phyloP scores from a whole-genome alignment of 2,329 filamentous ascomycete species.

The Sporothrix humicola region DNA sequence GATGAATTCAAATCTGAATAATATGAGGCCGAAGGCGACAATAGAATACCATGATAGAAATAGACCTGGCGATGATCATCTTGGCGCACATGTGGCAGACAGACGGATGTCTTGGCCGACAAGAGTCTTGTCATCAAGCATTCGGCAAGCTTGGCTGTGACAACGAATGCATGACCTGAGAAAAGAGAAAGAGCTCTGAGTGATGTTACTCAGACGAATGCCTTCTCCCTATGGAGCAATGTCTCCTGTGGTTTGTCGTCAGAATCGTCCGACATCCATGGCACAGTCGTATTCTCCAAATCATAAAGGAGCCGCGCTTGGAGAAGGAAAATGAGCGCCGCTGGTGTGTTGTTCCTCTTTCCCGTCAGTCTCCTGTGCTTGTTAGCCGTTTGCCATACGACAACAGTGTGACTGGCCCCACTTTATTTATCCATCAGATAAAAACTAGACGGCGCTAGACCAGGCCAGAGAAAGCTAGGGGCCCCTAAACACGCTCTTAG shows the following conservation, averaged over 20 bases:
- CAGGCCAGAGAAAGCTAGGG: too few species aligned
- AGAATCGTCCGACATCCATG: background rate
- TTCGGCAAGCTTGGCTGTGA: background rate
- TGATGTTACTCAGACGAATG: too few species aligned
- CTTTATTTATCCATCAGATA: slow-evolving; percentile 16
- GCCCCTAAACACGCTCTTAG: background rate
- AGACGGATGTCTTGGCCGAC: background rate
- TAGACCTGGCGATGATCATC: slow-evolving; percentile 13
- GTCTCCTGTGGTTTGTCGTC: background rate
- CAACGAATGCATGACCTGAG: background rate
- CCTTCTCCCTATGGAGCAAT: too few species aligned
- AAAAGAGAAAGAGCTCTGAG: too few species aligned
- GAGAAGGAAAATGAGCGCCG: too few species aligned
- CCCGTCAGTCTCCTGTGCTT: too few species aligned
- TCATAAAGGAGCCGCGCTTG: background rate
- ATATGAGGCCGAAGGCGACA: background rate
- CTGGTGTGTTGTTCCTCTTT: too few species aligned
- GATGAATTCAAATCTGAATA: too few species aligned
- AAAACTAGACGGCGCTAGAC: background rate
- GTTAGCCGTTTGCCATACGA: background rate
- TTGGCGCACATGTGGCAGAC: background rate
- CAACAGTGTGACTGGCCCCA: background rate
- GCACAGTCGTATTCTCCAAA: background rate
- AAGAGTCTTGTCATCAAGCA: too few species aligned
- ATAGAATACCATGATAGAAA: slow-evolving; percentile 22